Evolutionary conservation across 306 rosid genomes (phyloP), one percentile per base, ranked within the genome.

Genomic region (Citrullus amarus): DNA sequence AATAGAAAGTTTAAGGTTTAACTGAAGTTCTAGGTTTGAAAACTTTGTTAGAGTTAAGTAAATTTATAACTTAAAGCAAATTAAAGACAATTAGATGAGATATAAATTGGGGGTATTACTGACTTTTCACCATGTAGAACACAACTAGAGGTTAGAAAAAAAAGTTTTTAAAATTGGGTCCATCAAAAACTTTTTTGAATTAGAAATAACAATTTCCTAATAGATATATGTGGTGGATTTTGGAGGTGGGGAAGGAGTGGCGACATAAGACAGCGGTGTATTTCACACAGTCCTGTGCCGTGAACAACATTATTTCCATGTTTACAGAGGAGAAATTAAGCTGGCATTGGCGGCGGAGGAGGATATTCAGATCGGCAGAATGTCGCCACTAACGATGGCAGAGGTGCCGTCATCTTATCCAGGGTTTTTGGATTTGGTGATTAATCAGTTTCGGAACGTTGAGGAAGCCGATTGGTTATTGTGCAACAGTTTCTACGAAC

Each of bases 371-470:
- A 3, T 74, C 0, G 44, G 50, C 9, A 25, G 61, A 9, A 10
- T 79, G 41, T 83, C 86, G 12, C 16, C 18, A 7, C 54, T 83
- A 5, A 56, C 18, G 62, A 8, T 32, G 3, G 8, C 6, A 2
- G 86, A 80, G 5, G 5, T 84, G 28, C 86, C 86, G 20, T 66
- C 73, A 6, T 8, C 69, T 0, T 66, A 36, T 66, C 73, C 73
- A 8, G 39, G 1, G 1, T 44, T 61, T 13, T n/a, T 51, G 0
- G 22, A 51, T 8, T 0, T 48, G 17, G 25, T 77, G 34, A 15
- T 75, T 8, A 9, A 41, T n/a, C 79, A 78, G 51, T 84, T 78
- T 18, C 60, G 78, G 10, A 73, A 84, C 51, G 6, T 81, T 2
- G 34, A 9, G 8, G 46, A 58, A 17, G 84, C 82, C 13, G 80